Conservation (phyloP, 371 early-diverging fungal species). For the Entomophthora muscae region DNA sequence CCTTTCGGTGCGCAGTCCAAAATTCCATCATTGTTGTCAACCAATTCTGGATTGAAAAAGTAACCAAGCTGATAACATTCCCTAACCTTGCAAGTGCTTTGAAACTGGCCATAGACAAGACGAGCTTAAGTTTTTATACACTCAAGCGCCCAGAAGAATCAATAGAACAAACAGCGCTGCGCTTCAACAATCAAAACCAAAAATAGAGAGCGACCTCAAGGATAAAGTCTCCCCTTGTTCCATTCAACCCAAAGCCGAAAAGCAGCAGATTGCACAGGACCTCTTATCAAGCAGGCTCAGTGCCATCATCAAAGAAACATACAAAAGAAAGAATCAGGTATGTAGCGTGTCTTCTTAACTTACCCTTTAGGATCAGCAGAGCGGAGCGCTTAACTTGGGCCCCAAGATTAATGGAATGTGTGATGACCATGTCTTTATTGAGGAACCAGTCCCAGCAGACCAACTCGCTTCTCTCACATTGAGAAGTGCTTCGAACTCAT, state of each 20-base stretch:
- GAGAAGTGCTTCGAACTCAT: neutral
- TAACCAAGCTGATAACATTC: neutral
- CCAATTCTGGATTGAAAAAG: neutral
- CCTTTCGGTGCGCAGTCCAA: neutral
- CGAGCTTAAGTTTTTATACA: neutral
- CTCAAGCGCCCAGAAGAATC: neutral
- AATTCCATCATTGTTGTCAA: neutral
- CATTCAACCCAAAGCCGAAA: neutral
- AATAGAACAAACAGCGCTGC: too few species aligned
- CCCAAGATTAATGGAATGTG: neutral
- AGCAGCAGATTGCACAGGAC: neutral
- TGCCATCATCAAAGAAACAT: neutral
- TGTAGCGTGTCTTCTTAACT: neutral
- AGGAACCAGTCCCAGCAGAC: neutral
- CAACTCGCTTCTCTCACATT: neutral
- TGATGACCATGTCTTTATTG: neutral
- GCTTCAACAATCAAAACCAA: neutral
- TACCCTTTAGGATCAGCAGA: neutral
- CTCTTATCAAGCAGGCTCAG: neutral
- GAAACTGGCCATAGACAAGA: neutral
- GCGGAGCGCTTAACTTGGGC: neutral
- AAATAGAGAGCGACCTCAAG: too few species aligned
- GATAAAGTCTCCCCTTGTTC: too few species aligned
- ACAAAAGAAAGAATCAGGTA: neutral
- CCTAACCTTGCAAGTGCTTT: neutral